Conservation (phyloP, 306 rosid species). For the Glycine latifolia region DNA sequence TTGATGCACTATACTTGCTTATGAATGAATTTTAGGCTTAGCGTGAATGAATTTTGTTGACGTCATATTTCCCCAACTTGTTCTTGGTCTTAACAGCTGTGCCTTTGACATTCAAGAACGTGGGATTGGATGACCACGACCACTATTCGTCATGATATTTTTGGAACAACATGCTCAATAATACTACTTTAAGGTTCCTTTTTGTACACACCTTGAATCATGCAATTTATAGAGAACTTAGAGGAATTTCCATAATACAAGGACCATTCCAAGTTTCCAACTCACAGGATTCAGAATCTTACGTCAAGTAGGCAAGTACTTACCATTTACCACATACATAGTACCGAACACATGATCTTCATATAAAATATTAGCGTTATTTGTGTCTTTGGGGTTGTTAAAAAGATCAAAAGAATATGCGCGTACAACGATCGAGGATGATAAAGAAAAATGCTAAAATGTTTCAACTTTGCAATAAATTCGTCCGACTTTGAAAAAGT, state of each 20-base stretch:
- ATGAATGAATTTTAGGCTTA: background rate
- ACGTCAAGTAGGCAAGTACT: background rate
- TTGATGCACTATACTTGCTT: background rate
- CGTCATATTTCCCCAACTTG: background rate
- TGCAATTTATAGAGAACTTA: conserved; percentile 29
- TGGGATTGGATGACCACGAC: conserved; percentile 23
- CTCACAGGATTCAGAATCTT: background rate
- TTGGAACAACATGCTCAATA: conserved; percentile 27
- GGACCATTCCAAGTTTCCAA: too few relatives aligned
- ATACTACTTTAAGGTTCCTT: conserved; percentile 31
- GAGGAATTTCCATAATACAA: conserved; percentile 21
- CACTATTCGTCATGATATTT: conserved; percentile 33
- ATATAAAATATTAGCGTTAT: background rate
- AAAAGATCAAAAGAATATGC: background rate
- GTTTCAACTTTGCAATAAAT: background rate
- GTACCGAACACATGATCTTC: background rate
- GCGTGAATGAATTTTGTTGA: conserved; percentile 23
- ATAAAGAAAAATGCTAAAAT: background rate
- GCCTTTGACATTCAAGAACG: conserved; percentile 44
- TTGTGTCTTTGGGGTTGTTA: background rate
- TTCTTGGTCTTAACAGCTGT: conserved; percentile 49
- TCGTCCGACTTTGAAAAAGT: background rate
- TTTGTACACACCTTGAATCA: conserved; percentile 45
- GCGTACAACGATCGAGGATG: background rate
- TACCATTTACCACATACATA: background rate